Evolutionary conservation across 2,329 filamentous ascomycete genomes (phyloP).

Genomic region (Aspergillus caelatus): DNA sequence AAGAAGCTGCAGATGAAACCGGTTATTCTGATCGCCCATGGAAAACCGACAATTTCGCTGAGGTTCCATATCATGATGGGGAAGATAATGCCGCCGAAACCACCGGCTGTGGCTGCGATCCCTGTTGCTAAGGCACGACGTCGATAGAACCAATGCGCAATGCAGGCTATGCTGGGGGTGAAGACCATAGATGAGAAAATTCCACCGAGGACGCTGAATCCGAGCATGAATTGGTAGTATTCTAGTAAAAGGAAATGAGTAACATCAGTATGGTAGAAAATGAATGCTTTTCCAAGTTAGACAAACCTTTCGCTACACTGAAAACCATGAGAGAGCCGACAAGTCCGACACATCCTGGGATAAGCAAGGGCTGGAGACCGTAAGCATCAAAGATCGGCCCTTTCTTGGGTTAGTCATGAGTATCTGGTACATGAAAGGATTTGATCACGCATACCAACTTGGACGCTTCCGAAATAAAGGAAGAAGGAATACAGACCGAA

Average conservation of each 20-base stretch:
- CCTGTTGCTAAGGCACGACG: slow-evolving; percentile 3
- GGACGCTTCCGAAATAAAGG: slow-evolving; percentile 3
- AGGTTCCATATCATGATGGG: slow-evolving; percentile 3
- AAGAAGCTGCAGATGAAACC: not conserved
- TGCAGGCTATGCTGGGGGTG: not conserved
- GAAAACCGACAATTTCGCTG: not conserved
- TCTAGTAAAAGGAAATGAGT: not conserved
- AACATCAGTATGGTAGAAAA: not conserved
- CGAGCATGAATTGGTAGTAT: not conserved
- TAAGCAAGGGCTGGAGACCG: not conserved
- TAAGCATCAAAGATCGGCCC: not conserved
- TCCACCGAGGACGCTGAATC: slow-evolving; percentile 5
- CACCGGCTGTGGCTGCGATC: slow-evolving; percentile 1
- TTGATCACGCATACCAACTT: not conserved
- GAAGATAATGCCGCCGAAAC: not conserved
- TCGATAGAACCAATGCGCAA: not conserved
- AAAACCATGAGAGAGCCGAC: not conserved
- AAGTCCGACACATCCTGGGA: not conserved
- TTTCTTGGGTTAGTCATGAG: not conserved
- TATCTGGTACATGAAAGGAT: too few relatives aligned
- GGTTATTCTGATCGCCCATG: not conserved
- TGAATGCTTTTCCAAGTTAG: too few relatives aligned
- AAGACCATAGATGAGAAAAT: not conserved
- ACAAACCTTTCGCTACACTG: not conserved
- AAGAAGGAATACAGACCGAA: slow-evolving; percentile 1